Evolutionary conservation across 352 stramenopile genomes (phyloP).

Genomic region (Blastocystis sp.): DNA sequence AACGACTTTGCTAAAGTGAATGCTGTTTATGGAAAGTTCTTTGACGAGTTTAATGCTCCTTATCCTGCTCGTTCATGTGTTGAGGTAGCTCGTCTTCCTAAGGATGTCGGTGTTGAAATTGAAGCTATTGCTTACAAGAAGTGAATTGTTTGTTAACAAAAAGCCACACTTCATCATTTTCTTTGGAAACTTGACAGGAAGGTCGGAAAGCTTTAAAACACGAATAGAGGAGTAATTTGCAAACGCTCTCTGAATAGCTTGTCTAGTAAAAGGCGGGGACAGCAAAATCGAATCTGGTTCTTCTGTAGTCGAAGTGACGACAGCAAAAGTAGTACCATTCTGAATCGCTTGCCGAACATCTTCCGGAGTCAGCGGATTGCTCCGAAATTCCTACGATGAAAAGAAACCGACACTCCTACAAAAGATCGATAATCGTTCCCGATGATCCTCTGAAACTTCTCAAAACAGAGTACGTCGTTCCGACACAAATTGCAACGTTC

Average conservation of each 20-base stretch:
- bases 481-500: conserved; percentile 33
- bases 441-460: conserved; percentile 13
- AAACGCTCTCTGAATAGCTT: background rate
- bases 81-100: conserved; percentile 62
- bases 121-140: conserved; percentile 60
- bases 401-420: background rate
- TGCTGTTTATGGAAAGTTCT: conserved; percentile 49
- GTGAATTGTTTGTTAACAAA: conserved; percentile 51
- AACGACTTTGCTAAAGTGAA: conserved; percentile 60
- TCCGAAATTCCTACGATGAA: background rate
- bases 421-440: background rate
- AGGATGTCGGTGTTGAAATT: conserved; percentile 54
- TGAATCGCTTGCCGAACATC: background rate
- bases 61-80: conserved; percentile 60
- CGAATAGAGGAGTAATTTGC: background rate
- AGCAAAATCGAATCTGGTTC: background rate
- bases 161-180: background rate
- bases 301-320: background rate
- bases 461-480: conserved; percentile 23
- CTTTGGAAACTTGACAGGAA: background rate
- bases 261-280: background rate
- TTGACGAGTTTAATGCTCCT: conserved; percentile 48
- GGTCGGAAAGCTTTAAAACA: conserved; percentile 36
- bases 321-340: background rate
- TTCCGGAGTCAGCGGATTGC: background rate